These are phyloP conservation scores for Colletotrichum horii DNA, from an alignment of 2,329 filamentous ascomycete genomes.

Conservation along the genomic window DNA sequence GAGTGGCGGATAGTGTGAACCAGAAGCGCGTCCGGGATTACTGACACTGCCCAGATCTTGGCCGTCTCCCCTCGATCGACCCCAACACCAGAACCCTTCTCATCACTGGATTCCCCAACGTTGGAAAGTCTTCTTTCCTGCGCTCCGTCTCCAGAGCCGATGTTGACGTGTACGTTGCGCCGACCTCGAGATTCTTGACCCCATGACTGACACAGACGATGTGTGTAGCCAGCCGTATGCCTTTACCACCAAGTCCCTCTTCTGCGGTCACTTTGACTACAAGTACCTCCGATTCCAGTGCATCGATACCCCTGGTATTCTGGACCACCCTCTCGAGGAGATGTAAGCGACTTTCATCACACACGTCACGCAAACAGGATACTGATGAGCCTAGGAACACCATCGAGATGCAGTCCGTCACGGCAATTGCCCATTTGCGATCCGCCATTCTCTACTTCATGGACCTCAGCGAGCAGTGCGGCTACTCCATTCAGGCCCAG, in stretches of 20 bases:
- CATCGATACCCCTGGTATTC: conserved; percentile 97
- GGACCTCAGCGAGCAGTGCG: conserved; percentile 96
- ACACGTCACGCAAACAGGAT: neutral
- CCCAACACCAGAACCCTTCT: conserved; percentile 95
- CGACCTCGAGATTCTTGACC: neutral
- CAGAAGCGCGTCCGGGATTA: neutral
- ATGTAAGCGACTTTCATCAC: conserved; percentile 41
- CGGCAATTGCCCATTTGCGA: conserved; percentile 93
- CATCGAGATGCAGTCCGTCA: conserved; percentile 99
- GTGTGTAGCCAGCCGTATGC: conserved; percentile 97
- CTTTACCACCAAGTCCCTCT: conserved; percentile 97
- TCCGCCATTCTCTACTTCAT: conserved; percentile 98
- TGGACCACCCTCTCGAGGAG: conserved; percentile 96
- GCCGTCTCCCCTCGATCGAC: conserved; percentile 97
- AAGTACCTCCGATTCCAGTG: conserved; percentile 90
- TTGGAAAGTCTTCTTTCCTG: conserved; percentile 96
- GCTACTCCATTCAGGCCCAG: conserved; percentile 91
- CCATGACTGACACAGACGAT: conserved; percentile 64
- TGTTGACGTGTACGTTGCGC: conserved; percentile 2
- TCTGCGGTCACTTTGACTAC: conserved; percentile 97
- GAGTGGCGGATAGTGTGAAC: conserved; percentile 39
- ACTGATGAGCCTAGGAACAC: conserved; percentile 68
- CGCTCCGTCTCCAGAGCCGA: conserved; percentile 47
- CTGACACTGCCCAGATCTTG: conserved; percentile 68
- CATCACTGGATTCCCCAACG: conserved; percentile 97